phyloP scores from a whole-genome alignment of 2,329 filamentous ascomycete species.

The Fusarium sp. region DNA sequence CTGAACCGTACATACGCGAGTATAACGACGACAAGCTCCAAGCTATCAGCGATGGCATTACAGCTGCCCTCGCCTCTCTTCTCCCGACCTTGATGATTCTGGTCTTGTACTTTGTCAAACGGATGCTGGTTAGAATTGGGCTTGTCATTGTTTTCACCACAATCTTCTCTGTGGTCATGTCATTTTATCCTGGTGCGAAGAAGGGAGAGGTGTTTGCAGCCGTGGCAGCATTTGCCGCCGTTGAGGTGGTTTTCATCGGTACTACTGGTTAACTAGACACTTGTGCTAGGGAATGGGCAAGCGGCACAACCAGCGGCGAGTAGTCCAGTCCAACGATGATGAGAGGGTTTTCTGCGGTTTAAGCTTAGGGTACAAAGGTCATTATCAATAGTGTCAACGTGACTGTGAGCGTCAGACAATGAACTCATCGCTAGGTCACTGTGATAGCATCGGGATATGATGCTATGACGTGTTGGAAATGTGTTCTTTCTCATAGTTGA shows the following conservation, averaged over 20 bases:
- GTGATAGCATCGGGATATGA: too few relatives aligned
- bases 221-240: background rate
- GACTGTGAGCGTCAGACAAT: too few relatives aligned
- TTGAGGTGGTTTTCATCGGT: background rate
- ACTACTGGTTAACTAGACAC: background rate
- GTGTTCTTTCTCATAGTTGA: too few relatives aligned
- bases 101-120: background rate
- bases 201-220: background rate
- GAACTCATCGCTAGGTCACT: too few relatives aligned
- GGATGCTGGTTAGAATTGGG: background rate
- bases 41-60: background rate
- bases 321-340: background rate
- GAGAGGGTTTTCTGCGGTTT: background rate
- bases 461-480: too few relatives aligned
- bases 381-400: background rate
- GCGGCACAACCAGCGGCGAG: background rate
- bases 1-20: background rate
- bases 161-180: background rate
- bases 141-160: background rate
- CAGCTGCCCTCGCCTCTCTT: background rate
- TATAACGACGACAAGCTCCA: background rate
- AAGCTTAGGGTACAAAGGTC: background rate
- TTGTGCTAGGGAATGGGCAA: background rate
- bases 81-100: background rate
- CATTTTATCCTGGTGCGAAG: background rate